Percentiles rank a stretch among this genome's conserved stretches.
Conservation (phyloP, 306 rosid species). For the Cucurbita argyrosperma region DNA sequence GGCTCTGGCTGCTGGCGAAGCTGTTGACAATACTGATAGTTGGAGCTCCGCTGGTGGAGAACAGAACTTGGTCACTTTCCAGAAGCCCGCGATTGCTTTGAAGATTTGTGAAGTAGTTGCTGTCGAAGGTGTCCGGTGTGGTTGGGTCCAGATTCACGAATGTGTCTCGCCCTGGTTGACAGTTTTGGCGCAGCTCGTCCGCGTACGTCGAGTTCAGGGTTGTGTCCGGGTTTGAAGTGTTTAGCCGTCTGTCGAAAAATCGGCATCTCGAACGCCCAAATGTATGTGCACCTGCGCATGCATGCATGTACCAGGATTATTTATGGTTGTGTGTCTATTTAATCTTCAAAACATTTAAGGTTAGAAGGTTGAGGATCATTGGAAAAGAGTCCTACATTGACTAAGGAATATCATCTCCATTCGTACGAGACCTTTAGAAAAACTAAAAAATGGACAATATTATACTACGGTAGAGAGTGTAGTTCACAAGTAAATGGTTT, state of each 20-base stretch:
- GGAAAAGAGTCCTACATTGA: too few relatives aligned
- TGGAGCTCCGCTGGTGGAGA: constrained; percentile 16
- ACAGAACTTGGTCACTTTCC: constrained; percentile 24
- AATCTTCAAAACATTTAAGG: too few relatives aligned
- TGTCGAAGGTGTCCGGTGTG: constrained; percentile 23
- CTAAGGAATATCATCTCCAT: too few relatives aligned
- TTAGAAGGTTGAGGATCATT: too few relatives aligned
- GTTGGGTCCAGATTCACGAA: constrained; percentile 18
- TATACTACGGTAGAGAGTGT: too few relatives aligned
- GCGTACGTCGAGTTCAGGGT: constrained; percentile 12
- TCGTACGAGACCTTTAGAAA: too few relatives aligned
- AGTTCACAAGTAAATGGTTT: too few relatives aligned
- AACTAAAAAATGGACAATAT: too few relatives aligned
- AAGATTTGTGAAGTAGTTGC: constrained; percentile 31
- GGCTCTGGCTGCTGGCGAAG: constrained; percentile 17
- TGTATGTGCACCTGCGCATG: constrained; percentile 26
- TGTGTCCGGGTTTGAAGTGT: constrained; percentile 17
- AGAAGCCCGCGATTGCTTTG: constrained; percentile 22
- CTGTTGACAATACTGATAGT: constrained; percentile 15
- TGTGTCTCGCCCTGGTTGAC: constrained; percentile 1
- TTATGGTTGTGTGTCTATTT: too few relatives aligned
- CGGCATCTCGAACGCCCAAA: constrained; percentile 25
- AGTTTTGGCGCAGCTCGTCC: constrained; percentile 14
- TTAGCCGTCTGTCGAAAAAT: constrained; percentile 3
- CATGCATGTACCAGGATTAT: too few relatives aligned